Evolutionary conservation across 2,329 filamentous ascomycete genomes (phyloP).

Genomic region (Neoascochyta sp.): DNA sequence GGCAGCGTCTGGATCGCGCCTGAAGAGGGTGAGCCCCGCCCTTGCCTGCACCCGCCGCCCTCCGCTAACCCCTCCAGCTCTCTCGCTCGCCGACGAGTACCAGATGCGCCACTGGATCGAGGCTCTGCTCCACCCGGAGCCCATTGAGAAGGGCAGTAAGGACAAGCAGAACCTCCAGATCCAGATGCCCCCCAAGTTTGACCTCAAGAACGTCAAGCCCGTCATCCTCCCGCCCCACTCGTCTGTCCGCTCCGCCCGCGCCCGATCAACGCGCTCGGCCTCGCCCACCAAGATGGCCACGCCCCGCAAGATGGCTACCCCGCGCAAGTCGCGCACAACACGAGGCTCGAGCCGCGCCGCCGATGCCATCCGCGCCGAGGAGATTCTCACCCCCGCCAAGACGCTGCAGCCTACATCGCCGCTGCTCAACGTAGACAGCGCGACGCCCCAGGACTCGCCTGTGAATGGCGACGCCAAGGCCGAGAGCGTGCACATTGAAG

Average conservation of each 20-base stretch:
- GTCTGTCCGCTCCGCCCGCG: slow-evolving; percentile 41
- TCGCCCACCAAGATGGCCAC: slow-evolving; percentile 53
- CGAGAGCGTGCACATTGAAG: slow-evolving; percentile 63
- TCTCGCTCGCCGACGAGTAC: slow-evolving; percentile 83
- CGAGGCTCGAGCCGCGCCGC: slow-evolving; percentile 34
- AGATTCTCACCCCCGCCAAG: slow-evolving; percentile 43
- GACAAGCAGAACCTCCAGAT: slow-evolving; percentile 70
- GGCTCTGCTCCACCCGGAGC: slow-evolving; percentile 84
- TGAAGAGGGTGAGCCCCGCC: slow-evolving; percentile 59
- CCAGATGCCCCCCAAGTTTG: slow-evolving; percentile 74
- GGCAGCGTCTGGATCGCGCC: slow-evolving; percentile 96
- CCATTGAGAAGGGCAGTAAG: slow-evolving; percentile 65
- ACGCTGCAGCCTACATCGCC: slow-evolving; percentile 49
- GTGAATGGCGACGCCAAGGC: slow-evolving; percentile 22
- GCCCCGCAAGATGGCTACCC: slow-evolving; percentile 49
- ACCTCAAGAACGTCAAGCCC: slow-evolving; percentile 46
- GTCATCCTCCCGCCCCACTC: slow-evolving; percentile 33
- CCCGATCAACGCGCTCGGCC: slow-evolving; percentile 57
- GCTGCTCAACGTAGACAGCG: slow-evolving; percentile 43
- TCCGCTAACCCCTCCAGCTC: slow-evolving; percentile 58
- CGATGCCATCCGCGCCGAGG: slow-evolving; percentile 29
- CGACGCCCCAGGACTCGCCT: slow-evolving; percentile 17
- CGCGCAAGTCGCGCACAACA: slow-evolving; percentile 52
- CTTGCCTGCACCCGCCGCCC: no score
- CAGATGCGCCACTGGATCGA: slow-evolving; percentile 80